Percentiles rank a stretch among this genome's conserved stretches.
These are phyloP conservation scores for Penicillium concentricum DNA, from an alignment of 2,329 filamentous ascomycete species.

Conservation along the genomic window DNA sequence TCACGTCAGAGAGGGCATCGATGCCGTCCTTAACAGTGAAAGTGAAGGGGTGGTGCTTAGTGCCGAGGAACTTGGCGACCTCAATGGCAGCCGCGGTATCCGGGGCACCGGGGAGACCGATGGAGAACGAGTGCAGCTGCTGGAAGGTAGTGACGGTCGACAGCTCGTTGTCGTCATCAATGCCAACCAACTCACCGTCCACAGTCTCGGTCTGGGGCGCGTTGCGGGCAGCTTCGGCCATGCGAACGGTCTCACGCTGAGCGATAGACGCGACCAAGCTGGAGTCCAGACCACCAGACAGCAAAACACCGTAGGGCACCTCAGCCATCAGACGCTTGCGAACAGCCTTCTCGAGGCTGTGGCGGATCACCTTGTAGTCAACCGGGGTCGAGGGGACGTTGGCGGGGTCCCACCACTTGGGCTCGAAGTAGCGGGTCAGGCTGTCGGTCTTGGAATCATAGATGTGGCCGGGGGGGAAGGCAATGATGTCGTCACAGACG, in stretches of 20 bases:
- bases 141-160: conserved; percentile 88
- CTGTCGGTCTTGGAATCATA: conserved; percentile 91
- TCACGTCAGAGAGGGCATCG: conserved; percentile 94
- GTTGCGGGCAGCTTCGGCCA: conserved; percentile 62
- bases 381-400: conserved; percentile 76
- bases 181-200: conserved; percentile 72
- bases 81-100: conserved; percentile 89
- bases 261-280: conserved; percentile 93
- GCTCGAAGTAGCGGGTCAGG: conserved; percentile 85
- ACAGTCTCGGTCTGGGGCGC: conserved; percentile 44
- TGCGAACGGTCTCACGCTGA: conserved; percentile 81
- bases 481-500: conserved; percentile 91
- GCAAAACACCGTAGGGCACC: conserved; percentile 92
- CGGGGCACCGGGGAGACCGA: conserved; percentile 87
- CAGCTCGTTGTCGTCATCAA: conserved; percentile 87
- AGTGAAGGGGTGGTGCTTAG: conserved; percentile 96
- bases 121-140: conserved; percentile 98
- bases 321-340: conserved; percentile 98
- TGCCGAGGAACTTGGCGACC: conserved; percentile 94
- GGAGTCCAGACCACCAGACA: conserved; percentile 94
- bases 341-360: conserved; percentile 83
- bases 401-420: conserved; percentile 83
- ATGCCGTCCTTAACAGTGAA: conserved; percentile 98
- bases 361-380: conserved; percentile 78
- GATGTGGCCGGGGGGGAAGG: conserved; percentile 92